These are phyloP conservation scores for Mimosa pudica DNA, from an alignment of 306 rosid genomes.

Conservation along the genomic window DNA sequence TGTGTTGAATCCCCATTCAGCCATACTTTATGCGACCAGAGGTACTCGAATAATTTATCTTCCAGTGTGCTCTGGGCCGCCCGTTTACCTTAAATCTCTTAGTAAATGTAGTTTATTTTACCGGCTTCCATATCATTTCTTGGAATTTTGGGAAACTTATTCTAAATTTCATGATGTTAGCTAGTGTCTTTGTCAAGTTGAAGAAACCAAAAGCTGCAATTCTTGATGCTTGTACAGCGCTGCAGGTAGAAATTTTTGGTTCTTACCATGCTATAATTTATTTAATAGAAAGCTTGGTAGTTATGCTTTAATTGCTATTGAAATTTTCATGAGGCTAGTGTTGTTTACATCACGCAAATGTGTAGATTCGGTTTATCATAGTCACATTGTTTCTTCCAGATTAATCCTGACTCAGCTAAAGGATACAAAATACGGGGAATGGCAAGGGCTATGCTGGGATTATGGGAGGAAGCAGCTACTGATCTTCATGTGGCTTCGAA, in stretches of 20 bases:
- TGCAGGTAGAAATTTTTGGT: slow-evolving; percentile 49
- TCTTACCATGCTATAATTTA: slow-evolving; percentile 15
- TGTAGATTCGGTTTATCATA: slow-evolving; percentile 16
- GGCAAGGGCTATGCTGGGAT: slow-evolving; percentile 79
- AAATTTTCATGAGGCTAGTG: not conserved
- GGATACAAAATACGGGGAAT: slow-evolving; percentile 79
- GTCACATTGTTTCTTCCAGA: slow-evolving; percentile 46
- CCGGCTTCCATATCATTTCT: slow-evolving; percentile 27
- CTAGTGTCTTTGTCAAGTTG: slow-evolving; percentile 60
- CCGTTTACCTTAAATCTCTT: not conserved
- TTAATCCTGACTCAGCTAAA: slow-evolving; percentile 85
- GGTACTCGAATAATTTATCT: slow-evolving; percentile 42
- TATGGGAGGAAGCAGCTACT: slow-evolving; percentile 69
- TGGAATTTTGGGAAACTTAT: slow-evolving; percentile 17
- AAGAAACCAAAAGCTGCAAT: slow-evolving; percentile 89
- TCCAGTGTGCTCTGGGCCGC: not conserved
- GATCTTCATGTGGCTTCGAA: slow-evolving; percentile 80
- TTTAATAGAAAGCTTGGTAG: slow-evolving; percentile 4
- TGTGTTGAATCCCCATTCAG: slow-evolving; percentile 73
- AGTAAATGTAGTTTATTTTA: slow-evolving; percentile 9
- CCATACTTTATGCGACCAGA: slow-evolving; percentile 82
- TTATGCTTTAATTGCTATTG: slow-evolving; percentile 5
- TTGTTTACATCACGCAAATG: not conserved
- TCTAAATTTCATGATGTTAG: slow-evolving; percentile 54
- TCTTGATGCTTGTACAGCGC: slow-evolving; percentile 79